A percentile compares a stretch with the other conserved stretches of the same genome.
phyloP scores from a whole-genome alignment of 2,329 filamentous ascomycete genomes.

The Neospermospora avenae region DNA sequence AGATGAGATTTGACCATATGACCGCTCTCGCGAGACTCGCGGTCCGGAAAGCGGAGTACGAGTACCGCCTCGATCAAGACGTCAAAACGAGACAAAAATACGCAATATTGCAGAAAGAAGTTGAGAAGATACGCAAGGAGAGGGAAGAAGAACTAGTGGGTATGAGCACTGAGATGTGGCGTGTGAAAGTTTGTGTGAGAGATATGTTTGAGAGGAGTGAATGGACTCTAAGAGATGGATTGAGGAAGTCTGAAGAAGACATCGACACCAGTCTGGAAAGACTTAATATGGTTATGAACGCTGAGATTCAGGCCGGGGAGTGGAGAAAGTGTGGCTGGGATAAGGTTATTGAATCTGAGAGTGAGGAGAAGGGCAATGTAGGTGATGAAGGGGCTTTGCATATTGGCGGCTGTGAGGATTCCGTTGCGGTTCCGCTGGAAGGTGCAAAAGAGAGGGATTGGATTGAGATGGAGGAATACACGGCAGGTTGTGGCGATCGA shows the following conservation, averaged over 20 bases:
- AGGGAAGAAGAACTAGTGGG: not conserved
- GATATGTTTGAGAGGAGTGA: not conserved
- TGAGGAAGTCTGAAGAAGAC: not conserved
- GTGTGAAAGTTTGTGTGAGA: not conserved
- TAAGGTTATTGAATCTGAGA: not conserved
- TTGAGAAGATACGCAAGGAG: not conserved
- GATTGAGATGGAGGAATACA: not conserved
- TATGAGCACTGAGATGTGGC: not conserved
- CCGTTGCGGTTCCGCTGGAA: not conserved
- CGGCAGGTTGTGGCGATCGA: not conserved
- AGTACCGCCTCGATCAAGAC: not conserved
- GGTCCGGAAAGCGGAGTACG: not conserved
- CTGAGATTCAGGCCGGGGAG: not conserved
- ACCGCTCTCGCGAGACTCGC: not conserved
- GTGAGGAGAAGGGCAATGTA: too few relatives aligned
- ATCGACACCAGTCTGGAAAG: not conserved
- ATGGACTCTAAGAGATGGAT: not conserved
- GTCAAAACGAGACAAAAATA: not conserved
- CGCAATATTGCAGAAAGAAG: not conserved
- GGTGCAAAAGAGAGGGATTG: not conserved
- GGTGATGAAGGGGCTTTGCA: too few relatives aligned
- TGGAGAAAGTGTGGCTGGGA: not conserved
- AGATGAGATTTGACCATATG: not conserved
- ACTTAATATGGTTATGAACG: not conserved
- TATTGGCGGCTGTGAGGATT: too few relatives aligned